A percentile compares a stretch with the other conserved stretches of the same genome.
Evolutionary conservation across 371 early-diverging fungal genomes (phyloP).

Genomic region (Mucor sp.): DNA sequence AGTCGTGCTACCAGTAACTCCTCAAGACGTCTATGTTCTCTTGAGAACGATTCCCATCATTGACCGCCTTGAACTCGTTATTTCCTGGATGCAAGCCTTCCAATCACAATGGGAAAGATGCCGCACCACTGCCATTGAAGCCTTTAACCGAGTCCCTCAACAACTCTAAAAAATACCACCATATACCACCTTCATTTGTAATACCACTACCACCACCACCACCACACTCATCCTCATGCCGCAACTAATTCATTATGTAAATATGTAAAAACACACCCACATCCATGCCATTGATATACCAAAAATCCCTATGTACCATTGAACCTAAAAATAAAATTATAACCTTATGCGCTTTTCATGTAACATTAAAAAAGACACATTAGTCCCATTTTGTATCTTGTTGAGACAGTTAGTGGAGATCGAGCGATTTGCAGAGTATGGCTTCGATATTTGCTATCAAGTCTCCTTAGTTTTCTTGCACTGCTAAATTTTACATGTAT

Average conservation of each 20-base stretch:
- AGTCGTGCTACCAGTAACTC: slow-evolving; percentile 12
- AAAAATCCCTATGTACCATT: neutral
- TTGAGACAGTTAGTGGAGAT: neutral
- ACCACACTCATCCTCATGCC: neutral
- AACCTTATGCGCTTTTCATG: neutral
- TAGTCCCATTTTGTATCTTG: too few species aligned
- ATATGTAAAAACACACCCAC: neutral
- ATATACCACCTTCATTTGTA: slow-evolving; percentile 12
- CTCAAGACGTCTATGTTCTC: slow-evolving; percentile 13
- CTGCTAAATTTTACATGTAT: too few species aligned
- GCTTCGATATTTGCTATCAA: neutral
- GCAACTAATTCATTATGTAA: neutral
- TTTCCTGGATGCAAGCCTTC: slow-evolving; percentile 23
- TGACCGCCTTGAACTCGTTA: slow-evolving; percentile 25
- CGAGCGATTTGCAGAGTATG: neutral
- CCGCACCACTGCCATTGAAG: slow-evolving; percentile 25
- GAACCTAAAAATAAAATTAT: neutral
- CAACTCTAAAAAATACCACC: slow-evolving; percentile 5
- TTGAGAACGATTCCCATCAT: slow-evolving; percentile 19
- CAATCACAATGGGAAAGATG: slow-evolving; percentile 29
- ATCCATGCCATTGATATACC: neutral
- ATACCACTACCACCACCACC: too few species aligned
- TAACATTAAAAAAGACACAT: neutral
- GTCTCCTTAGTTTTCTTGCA: neutral
- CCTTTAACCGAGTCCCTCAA: slow-evolving; percentile 16